Conservation (phyloP, 208 protist species). For the Acanthamoeba quina region DNA sequence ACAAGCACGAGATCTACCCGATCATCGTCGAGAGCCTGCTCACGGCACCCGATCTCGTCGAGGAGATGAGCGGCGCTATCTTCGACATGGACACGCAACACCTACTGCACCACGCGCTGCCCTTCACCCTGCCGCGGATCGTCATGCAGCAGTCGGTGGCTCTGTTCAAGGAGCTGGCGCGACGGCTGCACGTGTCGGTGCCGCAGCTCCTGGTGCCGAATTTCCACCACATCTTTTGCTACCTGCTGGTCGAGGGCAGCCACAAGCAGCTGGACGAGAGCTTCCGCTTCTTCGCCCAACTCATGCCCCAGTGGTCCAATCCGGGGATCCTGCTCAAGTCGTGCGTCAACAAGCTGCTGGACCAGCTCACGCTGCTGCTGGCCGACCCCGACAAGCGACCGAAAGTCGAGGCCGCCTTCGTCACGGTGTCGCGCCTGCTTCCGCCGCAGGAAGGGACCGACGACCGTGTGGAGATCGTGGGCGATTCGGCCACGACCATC, state of each 20-base stretch:
- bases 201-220: slow-evolving; percentile 54
- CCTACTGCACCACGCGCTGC: slow-evolving; percentile 14
- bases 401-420: slow-evolving; percentile 27
- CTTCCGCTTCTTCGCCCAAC: slow-evolving; percentile 41
- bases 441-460: not conserved
- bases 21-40: slow-evolving; percentile 50
- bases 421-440: not conserved
- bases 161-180: slow-evolving; percentile 38
- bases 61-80: slow-evolving; percentile 5
- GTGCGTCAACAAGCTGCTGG: slow-evolving; percentile 71
- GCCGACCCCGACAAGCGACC: slow-evolving; percentile 48
- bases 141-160: not conserved
- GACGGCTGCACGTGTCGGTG: not conserved
- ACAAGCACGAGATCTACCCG: slow-evolving; percentile 64
- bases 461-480: not conserved
- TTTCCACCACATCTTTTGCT: slow-evolving; percentile 41
- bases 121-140: slow-evolving; percentile 43
- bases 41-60: not conserved
- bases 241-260: slow-evolving; percentile 13
- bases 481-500: not conserved
- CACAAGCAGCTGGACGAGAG: slow-evolving; percentile 56
- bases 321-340: slow-evolving; percentile 59
- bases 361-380: slow-evolving; percentile 48
- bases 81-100: slow-evolving; percentile 54
- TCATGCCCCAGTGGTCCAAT: slow-evolving; percentile 63